Base-by-base conservation (phyloP, 2,329 filamentous ascomycete species). In the Pseudogymnoascus sp. region DNA sequence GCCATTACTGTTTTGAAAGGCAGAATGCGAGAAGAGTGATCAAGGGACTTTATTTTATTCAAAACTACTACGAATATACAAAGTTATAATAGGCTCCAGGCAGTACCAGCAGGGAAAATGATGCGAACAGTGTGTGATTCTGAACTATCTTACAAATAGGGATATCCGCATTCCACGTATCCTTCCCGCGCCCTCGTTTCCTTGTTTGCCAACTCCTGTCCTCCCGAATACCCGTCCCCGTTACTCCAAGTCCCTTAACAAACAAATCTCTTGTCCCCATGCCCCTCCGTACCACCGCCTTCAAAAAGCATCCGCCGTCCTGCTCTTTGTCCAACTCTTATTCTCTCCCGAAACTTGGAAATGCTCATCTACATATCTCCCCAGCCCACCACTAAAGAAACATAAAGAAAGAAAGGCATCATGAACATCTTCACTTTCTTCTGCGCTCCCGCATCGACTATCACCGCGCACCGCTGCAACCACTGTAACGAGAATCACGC, bases 81-180 rank as follows among this genome's bases (percentile, higher is more conserved):
- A 55, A 55, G 16, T 12, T 6, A 55, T 55, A 33, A 55, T 55
- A 55, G 25, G 49, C n/a, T 55, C n/a, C 11, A 30, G 49, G 33
- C 25, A 19, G 28, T 55, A 12, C 49, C 28, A 33, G n/a, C 49
- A 55, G 25, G 28, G 23, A 30, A 14, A 12, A 4, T 49, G 42
- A 30, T 30, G 25, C 49, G 28, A 33, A 5, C 25, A 33, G 49
- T 12, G 28, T 33, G 49, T 55, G 49, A 55, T 33, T 33, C 49
- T 4, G 28, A 55, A 19, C 5, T 2, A 19, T 55, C n/a, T 33
- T 55, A 33, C 49, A n/a, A 33, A 22, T 55, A 55, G 8, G 49
- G 49, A 19, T 55, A 55, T 55, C 49, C 49, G 49, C 49, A 55
- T 55, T 55, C 49, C 49, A 55, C 49, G 49, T 55, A 55, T 55